Conservation (phyloP, 805 yeast species). For the Candida loeiensis region DNA sequence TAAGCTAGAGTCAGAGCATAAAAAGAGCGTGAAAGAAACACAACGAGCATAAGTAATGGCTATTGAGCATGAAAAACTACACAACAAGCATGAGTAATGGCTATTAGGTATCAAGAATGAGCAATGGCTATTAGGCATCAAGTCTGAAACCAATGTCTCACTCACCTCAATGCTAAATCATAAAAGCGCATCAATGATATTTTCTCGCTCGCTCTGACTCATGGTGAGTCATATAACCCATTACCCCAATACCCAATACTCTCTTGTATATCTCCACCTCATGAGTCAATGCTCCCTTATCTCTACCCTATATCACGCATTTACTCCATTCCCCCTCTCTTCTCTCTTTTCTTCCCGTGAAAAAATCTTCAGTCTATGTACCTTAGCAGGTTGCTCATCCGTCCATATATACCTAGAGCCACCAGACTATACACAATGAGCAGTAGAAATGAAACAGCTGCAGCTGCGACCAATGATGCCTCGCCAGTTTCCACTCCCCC, state of each 20-base stretch:
- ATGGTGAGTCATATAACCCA: no score
- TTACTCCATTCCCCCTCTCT: neutral
- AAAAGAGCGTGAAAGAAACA: no score
- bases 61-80: no score
- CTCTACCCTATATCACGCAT: neutral
- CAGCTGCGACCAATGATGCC: conserved; percentile 13
- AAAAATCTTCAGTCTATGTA: conserved; percentile 7
- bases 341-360: neutral
- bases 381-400: conserved; percentile 6
- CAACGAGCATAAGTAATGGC: no score
- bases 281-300: neutral
- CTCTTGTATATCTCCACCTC: neutral
- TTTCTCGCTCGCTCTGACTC: no score
- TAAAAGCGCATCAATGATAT: no score
- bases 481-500: conserved; percentile 18
- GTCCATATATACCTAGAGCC: conserved; percentile 1
- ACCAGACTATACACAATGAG: conserved; percentile 11
- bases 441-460: conserved; percentile 6
- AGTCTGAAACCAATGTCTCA: no score
- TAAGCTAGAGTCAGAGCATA: no score
- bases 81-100: no score
- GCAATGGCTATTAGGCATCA: no score
- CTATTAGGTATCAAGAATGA: no score
- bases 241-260: neutral
- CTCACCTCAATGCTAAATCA: no score